phyloP scores from a whole-genome alignment of 2,329 filamentous ascomycete genomes.

The Colletotrichum tabaci region DNA sequence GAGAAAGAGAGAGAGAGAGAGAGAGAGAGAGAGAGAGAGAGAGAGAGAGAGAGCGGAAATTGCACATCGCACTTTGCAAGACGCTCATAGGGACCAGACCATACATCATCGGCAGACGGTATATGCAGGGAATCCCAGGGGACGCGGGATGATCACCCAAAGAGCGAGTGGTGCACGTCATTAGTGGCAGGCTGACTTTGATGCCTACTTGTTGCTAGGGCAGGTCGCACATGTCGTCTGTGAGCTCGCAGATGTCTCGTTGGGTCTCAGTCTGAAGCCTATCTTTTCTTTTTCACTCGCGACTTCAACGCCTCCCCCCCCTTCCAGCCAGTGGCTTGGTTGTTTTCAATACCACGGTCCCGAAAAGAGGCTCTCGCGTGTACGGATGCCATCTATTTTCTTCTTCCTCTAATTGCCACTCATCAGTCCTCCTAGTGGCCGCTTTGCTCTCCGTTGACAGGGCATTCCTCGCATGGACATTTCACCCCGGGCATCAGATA shows the following conservation, averaged over 20 bases:
- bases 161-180: neutral
- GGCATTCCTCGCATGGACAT: conserved; percentile 4
- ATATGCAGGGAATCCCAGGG: conserved; percentile 14
- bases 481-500: conserved; percentile 12
- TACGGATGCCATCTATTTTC: neutral
- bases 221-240: neutral
- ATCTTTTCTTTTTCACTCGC: neutral
- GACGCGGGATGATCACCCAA: neutral
- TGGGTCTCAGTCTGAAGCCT: neutral
- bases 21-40: neutral
- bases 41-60: neutral
- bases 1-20: neutral
- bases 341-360: neutral
- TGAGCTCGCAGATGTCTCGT: neutral
- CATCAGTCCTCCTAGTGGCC: neutral
- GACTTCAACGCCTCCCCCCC: neutral
- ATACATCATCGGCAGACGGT: neutral
- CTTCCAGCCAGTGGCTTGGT: conserved; percentile 3
- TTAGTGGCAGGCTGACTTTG: no score
- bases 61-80: neutral
- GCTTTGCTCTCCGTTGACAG: neutral
- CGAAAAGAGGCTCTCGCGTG: neutral
- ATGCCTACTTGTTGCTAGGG: neutral
- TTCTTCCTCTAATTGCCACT: neutral
- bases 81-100: neutral